Percentiles rank a stretch among this genome's conserved stretches.
Evolutionary conservation across 352 stramenopile genomes (phyloP).

Genomic region (Pythium diclinum): DNA sequence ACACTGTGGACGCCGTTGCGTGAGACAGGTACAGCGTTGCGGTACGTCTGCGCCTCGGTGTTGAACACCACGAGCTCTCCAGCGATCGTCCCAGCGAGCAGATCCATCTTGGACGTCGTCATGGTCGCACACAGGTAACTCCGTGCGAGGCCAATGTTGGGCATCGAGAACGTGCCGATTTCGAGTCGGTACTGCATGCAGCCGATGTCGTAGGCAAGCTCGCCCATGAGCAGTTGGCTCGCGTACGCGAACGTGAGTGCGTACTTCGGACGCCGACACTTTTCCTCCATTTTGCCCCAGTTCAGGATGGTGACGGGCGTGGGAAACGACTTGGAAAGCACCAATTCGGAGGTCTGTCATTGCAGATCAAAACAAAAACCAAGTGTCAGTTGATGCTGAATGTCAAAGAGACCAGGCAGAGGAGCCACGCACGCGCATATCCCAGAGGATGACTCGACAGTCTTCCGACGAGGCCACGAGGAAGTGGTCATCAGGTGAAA

Average conservation of each 20-base stretch:
- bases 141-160: constrained; percentile 64
- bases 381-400: not conserved
- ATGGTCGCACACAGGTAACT: constrained; percentile 69
- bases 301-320: constrained; percentile 65
- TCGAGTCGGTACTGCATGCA: constrained; percentile 82
- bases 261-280: constrained; percentile 66
- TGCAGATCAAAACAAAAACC: not conserved
- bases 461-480: constrained; percentile 64
- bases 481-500: constrained; percentile 77
- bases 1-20: constrained; percentile 78
- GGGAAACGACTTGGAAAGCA: constrained; percentile 64
- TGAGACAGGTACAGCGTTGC: constrained; percentile 56
- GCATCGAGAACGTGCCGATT: constrained; percentile 60
- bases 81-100: constrained; percentile 62
- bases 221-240: constrained; percentile 56
- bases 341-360: constrained; percentile 60
- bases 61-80: constrained; percentile 89
- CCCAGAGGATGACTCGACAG: constrained; percentile 67
- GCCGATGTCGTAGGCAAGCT: constrained; percentile 69
- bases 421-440: constrained; percentile 49
- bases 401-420: not conserved
- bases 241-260: constrained; percentile 60
- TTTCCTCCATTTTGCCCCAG: constrained; percentile 68
- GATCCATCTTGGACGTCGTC: constrained; percentile 45
- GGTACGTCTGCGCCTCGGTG: constrained; percentile 58